Percentiles rank a stretch among this genome's conserved stretches.
These are phyloP conservation scores for Fusarium tanahbumbuense DNA, from an alignment of 2,329 filamentous ascomycete genomes.

Conservation along the genomic window DNA sequence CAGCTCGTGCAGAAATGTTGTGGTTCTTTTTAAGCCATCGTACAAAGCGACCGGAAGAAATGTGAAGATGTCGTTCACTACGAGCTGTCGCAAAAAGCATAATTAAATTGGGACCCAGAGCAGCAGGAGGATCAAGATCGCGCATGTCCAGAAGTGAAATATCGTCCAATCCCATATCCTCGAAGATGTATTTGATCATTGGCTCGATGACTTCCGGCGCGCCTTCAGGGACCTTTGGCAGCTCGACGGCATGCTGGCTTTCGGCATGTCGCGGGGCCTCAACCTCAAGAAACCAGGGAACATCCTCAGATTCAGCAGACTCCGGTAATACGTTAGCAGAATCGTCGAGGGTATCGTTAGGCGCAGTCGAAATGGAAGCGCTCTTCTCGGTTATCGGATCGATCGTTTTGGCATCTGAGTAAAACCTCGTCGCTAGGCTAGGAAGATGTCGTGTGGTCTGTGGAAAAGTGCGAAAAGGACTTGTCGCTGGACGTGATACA, in stretches of 20 bases:
- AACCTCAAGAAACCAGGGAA: conserved; percentile 90
- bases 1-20: conserved; percentile 80
- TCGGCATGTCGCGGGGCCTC: conserved; percentile 67
- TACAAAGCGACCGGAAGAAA: conserved; percentile 89
- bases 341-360: conserved; percentile 13
- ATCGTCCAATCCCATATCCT: conserved; percentile 88
- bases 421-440: conserved; percentile 39
- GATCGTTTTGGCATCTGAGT: conserved; percentile 34
- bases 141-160: conserved; percentile 86
- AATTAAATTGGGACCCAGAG: conserved; percentile 86
- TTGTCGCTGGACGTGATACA: conserved; percentile 37
- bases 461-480: conserved; percentile 40
- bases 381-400: conserved; percentile 32
- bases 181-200: conserved; percentile 81
- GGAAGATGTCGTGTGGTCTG: conserved; percentile 34
- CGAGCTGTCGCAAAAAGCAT: conserved; percentile 94
- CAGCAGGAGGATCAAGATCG: conserved; percentile 83
- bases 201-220: conserved; percentile 77
- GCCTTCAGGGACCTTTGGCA: conserved; percentile 70
- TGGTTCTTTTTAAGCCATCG: conserved; percentile 83
- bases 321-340: conserved; percentile 40
- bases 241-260: conserved; percentile 58
- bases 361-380: conserved; percentile 24
- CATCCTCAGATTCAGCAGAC: conserved; percentile 49
- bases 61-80: conserved; percentile 92